Conservation (phyloP, 1,139 yeast species). For the Yamadazyma jaroonii region DNA sequence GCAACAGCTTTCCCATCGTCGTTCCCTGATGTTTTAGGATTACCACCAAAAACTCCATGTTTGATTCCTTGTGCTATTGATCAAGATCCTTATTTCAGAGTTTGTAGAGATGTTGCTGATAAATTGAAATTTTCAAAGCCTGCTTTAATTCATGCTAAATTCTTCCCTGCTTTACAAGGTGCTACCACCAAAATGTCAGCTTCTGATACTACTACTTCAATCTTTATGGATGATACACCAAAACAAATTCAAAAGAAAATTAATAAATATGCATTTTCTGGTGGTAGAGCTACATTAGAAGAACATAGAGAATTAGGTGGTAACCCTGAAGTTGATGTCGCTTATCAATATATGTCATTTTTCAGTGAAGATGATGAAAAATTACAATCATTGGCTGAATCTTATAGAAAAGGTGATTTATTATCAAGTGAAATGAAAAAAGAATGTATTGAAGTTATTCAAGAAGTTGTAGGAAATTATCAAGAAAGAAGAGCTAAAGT, state of each 20-base stretch:
- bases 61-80: constrained; percentile 99
- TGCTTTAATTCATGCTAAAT: constrained; percentile 86
- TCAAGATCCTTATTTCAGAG: constrained; percentile 98
- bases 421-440: constrained; percentile 94
- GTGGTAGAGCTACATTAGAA: constrained; percentile 85
- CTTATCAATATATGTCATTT: constrained; percentile 88
- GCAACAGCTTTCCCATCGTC: constrained; percentile 95
- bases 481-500: constrained; percentile 74
- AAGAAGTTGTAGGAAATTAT: constrained; percentile 73
- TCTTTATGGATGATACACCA: constrained; percentile 93
- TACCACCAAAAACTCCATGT: constrained; percentile 87
- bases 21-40: constrained; percentile 88
- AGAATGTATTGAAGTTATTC: constrained; percentile 76
- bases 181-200: constrained; percentile 97
- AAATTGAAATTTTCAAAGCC: constrained; percentile 91
- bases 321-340: constrained; percentile 92
- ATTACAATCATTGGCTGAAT: constrained; percentile 57
- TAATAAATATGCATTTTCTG: constrained; percentile 95
- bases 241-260: constrained; percentile 91
- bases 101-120: constrained; percentile 95
- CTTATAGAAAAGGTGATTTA: constrained; percentile 77
- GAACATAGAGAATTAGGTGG: constrained; percentile 92
- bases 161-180: constrained; percentile 98
- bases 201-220: constrained; percentile 71
- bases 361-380: constrained; percentile 86